Percentiles rank a stretch among this genome's conserved stretches.
Conservation (phyloP, 73 alveolate genomes). For the Paramecium pentaurelia region DNA sequence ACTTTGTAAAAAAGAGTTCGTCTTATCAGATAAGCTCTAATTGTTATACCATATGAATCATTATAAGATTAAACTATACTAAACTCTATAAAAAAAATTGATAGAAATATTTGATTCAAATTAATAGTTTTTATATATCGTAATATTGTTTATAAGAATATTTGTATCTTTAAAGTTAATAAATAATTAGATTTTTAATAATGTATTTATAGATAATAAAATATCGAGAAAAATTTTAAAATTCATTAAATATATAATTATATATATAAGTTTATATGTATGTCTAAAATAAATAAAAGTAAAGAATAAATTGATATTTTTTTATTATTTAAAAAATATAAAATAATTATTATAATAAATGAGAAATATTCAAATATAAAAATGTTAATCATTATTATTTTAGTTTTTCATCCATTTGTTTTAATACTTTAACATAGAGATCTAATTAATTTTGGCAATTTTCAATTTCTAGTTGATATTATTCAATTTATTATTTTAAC, state of each 20-base stretch:
- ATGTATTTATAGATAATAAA: no score
- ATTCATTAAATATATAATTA: no score
- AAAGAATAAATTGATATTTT: no score
- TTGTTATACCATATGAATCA: background rate
- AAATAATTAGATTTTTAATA: no score
- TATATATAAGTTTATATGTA: no score
- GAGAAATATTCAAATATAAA: background rate
- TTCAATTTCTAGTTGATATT: slow-evolving; percentile 17
- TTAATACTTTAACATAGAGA: slow-evolving; percentile 31
- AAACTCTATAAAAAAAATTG: background rate
- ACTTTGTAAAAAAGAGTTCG: background rate
- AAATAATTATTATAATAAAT: background rate
- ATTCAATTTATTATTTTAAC: background rate
- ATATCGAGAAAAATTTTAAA: no score
- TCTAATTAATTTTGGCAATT: slow-evolving; percentile 26
- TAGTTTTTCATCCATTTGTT: slow-evolving; percentile 39
- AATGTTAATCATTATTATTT: background rate
- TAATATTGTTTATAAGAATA: no score
- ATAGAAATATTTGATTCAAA: background rate
- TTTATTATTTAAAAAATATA: no score
- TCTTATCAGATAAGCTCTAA: background rate
- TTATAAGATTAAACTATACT: background rate
- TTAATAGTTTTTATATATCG: no score
- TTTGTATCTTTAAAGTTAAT: no score
- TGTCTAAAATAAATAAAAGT: no score